Percentiles rank a stretch among this genome's conserved stretches.
phyloP scores from a whole-genome alignment of 2,329 filamentous ascomycete species.

The Penicillium psychrosexuale region DNA sequence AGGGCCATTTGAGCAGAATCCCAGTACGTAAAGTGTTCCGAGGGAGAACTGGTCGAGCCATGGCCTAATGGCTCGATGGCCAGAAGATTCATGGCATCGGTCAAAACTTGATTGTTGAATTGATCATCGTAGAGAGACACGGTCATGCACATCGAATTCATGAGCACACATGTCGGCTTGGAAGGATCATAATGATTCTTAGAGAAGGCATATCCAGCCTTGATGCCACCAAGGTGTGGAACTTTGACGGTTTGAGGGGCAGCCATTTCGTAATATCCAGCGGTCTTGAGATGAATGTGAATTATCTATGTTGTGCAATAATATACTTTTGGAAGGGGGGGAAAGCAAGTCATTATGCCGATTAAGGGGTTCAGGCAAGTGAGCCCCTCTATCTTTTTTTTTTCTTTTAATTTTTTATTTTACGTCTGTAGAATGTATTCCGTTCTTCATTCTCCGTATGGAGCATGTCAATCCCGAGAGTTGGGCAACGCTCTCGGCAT shows the following conservation, averaged over 20 bases:
- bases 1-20: constrained; percentile 52
- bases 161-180: constrained; percentile 51
- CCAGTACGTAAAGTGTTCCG: constrained; percentile 54
- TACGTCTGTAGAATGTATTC: neutral
- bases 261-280: constrained; percentile 15
- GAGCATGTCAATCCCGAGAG: neutral
- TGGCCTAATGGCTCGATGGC: constrained; percentile 54
- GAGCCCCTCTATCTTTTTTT: neutral
- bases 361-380: neutral
- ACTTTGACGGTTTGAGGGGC: constrained; percentile 39
- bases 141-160: constrained; percentile 52
- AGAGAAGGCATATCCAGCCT: constrained; percentile 48
- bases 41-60: constrained; percentile 45
- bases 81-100: constrained; percentile 46
- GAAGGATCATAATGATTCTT: constrained; percentile 45
- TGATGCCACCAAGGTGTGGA: constrained; percentile 50
- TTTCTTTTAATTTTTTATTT: too few relatives aligned
- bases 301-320: neutral
- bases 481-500: neutral
- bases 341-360: neutral
- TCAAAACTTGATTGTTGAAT: constrained; percentile 36
- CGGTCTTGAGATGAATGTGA: neutral
- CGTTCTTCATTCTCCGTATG: neutral
- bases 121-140: constrained; percentile 44
- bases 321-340: neutral